Conservation (phyloP, 331 rosid species). For the Pyracantha coccinea region DNA sequence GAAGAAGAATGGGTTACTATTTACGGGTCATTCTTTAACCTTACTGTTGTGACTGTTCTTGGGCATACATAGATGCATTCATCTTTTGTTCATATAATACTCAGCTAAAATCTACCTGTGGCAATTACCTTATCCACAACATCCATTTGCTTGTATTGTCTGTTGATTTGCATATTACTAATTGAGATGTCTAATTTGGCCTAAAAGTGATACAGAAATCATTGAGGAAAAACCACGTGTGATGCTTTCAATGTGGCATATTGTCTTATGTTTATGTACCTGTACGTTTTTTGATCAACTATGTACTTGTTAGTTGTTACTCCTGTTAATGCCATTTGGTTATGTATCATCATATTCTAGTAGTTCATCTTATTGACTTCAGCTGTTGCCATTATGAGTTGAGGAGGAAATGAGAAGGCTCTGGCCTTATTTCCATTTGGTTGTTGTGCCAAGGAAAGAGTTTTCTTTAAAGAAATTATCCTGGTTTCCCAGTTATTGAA, state of each 20-base stretch:
- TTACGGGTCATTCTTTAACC: slow-evolving; percentile 56
- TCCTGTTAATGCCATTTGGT: neutral
- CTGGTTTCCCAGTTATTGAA: neutral
- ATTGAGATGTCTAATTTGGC: neutral
- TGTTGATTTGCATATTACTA: neutral
- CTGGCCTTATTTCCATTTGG: neutral
- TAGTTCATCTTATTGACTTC: neutral
- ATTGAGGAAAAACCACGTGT: neutral
- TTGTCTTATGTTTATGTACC: neutral
- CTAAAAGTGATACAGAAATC: neutral
- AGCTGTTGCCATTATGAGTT: neutral
- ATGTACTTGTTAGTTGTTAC: neutral
- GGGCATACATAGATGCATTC: neutral
- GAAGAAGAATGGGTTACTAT: slow-evolving; percentile 98
- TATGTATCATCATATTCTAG: neutral
- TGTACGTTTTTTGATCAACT: neutral
- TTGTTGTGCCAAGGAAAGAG: neutral
- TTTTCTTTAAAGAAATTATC: neutral
- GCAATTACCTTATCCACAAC: neutral
- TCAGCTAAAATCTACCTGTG: neutral
- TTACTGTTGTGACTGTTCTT: neutral
- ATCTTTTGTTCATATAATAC: neutral
- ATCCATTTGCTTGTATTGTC: neutral
- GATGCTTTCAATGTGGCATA: neutral
- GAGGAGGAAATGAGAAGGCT: neutral